These are phyloP conservation scores for Primulina eburnea DNA, from an alignment of 257 asterid species.

Conservation along the genomic window DNA sequence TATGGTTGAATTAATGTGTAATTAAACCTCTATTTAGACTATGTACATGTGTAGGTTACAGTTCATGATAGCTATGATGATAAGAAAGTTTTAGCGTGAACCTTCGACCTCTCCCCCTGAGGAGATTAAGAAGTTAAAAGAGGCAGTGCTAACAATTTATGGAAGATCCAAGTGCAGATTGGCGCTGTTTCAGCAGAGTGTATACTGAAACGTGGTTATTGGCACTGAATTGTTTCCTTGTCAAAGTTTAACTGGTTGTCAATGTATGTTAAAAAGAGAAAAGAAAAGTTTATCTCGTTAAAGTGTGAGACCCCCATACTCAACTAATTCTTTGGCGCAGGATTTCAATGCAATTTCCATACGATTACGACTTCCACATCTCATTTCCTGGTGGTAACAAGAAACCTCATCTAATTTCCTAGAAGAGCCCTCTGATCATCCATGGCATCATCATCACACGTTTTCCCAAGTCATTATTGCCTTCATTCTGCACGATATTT, in stretches of 20 bases:
- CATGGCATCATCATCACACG: conserved; percentile 60
- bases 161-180: conserved; percentile 17
- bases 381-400: conserved; percentile 56
- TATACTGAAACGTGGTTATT: conserved; percentile 22
- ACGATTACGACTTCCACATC: conserved; percentile 51
- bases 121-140: conserved; percentile 23
- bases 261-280: conserved; percentile 35
- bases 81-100: conserved; percentile 14
- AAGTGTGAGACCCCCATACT: conserved; percentile 53
- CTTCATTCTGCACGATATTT: conserved; percentile 54
- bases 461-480: conserved; percentile 51
- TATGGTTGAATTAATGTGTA: conserved; percentile 19
- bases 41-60: conserved; percentile 3
- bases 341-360: conserved; percentile 53
- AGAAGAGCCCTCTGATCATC: conserved; percentile 59
- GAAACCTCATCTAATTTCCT: conserved; percentile 48
- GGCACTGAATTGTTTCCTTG: conserved; percentile 32
- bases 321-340: conserved; percentile 84
- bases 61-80: conserved; percentile 3
- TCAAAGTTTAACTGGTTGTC: conserved; percentile 43
- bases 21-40: not conserved
- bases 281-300: conserved; percentile 30
- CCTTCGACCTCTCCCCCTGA: conserved; percentile 13
- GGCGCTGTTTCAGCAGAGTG: conserved; percentile 26
- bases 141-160: conserved; percentile 24